phyloP scores from a whole-genome alignment of 2,329 filamentous ascomycete genomes.

The Botrytis squamosa region DNA sequence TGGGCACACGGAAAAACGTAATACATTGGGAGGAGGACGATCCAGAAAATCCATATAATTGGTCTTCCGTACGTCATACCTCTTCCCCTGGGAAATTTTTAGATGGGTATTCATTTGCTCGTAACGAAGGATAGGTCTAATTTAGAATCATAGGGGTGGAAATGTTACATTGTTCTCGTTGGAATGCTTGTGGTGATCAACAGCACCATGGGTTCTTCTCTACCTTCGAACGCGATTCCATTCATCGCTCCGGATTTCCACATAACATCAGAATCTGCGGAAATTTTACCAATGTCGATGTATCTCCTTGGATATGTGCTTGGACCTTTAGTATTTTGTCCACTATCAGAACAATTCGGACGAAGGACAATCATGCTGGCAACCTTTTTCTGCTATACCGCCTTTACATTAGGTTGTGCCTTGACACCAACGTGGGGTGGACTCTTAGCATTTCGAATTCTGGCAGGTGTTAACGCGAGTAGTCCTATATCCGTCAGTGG shows the following conservation, averaged over 20 bases:
- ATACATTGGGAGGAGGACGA: slow-evolving; percentile 36
- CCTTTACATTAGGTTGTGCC: slow-evolving; percentile 63
- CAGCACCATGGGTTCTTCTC: slow-evolving; percentile 62
- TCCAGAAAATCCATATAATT: slow-evolving; percentile 39
- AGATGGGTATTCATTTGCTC: background rate
- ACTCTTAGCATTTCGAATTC: slow-evolving; percentile 61
- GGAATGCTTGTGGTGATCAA: slow-evolving; percentile 63
- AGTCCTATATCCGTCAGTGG: slow-evolving; percentile 61
- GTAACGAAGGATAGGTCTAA: background rate
- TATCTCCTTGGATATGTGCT: slow-evolving; percentile 63
- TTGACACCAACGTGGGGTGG: slow-evolving; percentile 61
- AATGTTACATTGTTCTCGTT: slow-evolving; percentile 53
- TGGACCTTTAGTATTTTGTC: slow-evolving; percentile 60
- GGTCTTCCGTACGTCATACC: slow-evolving; percentile 30
- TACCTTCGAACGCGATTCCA: slow-evolving; percentile 62
- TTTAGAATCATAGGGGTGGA: slow-evolving; percentile 47
- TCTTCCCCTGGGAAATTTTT: background rate
- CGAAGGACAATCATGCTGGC: slow-evolving; percentile 58
- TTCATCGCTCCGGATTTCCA: slow-evolving; percentile 58
- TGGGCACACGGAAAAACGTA: slow-evolving; percentile 27
- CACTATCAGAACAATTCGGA: slow-evolving; percentile 64
- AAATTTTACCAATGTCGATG: slow-evolving; percentile 58
- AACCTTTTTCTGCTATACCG: slow-evolving; percentile 66
- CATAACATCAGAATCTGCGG: slow-evolving; percentile 45
- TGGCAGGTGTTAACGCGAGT: slow-evolving; percentile 58